phyloP scores from a whole-genome alignment of 495 filamentous ascomycete genomes.

The Letharia columbiana region DNA sequence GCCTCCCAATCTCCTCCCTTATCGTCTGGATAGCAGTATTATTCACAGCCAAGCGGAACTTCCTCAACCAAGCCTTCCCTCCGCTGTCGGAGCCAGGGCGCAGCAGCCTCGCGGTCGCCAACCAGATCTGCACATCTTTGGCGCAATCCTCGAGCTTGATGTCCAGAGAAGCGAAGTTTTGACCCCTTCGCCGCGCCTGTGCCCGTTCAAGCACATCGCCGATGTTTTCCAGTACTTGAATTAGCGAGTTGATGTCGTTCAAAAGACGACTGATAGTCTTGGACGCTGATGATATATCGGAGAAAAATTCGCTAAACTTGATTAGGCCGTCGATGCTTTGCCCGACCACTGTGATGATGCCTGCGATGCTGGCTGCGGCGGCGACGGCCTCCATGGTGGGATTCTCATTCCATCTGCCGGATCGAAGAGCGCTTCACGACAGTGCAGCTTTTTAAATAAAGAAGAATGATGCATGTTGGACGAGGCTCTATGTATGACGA shows the following conservation, averaged over 20 bases:
- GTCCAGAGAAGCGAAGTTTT: conserved; percentile 14
- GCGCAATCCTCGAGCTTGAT: conserved; percentile 18
- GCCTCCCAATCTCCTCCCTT: conserved; percentile 12
- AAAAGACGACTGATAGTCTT: conserved; percentile 11
- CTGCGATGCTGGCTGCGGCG: conserved; percentile 19
- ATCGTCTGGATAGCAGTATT: conserved; percentile 16
- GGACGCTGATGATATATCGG: conserved; percentile 12
- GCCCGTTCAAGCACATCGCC: neutral
- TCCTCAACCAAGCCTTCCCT: conserved; percentile 16
- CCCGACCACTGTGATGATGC: conserved; percentile 16
- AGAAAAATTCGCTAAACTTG: conserved; percentile 16
- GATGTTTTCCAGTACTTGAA: neutral
- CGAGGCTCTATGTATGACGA: neutral
- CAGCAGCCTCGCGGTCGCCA: conserved; percentile 14
- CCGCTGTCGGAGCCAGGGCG: conserved; percentile 8
- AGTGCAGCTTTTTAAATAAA: neutral
- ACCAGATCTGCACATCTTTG: conserved; percentile 15
- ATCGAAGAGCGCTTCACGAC: neutral
- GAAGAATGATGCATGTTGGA: neutral
- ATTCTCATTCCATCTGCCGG: neutral
- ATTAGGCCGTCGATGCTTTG: conserved; percentile 18
- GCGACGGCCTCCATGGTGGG: conserved; percentile 16
- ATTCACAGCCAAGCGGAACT: conserved; percentile 15
- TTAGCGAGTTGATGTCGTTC: neutral
- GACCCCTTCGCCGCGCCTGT: neutral